These are phyloP conservation scores for Amanita exitialis DNA, from an alignment of 768 basidiomycete genomes.

Conservation along the genomic window DNA sequence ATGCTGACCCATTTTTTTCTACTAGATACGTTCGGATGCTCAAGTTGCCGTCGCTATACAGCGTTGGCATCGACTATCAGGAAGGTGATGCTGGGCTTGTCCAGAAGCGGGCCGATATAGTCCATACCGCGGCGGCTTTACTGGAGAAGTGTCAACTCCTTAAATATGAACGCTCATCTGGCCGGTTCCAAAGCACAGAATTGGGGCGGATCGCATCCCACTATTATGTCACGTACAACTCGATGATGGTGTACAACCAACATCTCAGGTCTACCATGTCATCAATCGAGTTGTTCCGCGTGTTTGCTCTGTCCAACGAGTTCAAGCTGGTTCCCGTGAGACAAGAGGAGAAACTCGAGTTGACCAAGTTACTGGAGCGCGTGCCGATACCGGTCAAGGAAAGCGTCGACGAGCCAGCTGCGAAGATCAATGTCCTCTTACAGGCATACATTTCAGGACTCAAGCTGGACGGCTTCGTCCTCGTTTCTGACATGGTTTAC, in stretches of 20 bases:
- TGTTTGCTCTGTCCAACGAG: constrained; percentile 92
- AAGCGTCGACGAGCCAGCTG: constrained; percentile 88
- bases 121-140: constrained; percentile 86
- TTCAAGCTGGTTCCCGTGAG: constrained; percentile 87
- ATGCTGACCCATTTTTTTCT: background rate
- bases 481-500: constrained; percentile 91
- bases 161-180: constrained; percentile 86
- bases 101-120: constrained; percentile 91
- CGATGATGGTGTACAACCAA: constrained; percentile 96
- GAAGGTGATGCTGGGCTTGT: constrained; percentile 76
- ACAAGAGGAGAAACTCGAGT: constrained; percentile 85
- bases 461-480: constrained; percentile 86
- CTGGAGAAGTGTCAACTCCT: constrained; percentile 91
- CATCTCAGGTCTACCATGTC: constrained; percentile 85
- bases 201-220: constrained; percentile 91
- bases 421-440: constrained; percentile 94
- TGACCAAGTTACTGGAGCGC: constrained; percentile 82
- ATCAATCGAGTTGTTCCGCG: constrained; percentile 84
- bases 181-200: constrained; percentile 88
- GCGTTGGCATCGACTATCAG: constrained; percentile 82
- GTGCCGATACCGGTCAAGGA: constrained; percentile 98
- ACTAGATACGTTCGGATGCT: constrained; percentile 91
- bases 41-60: constrained; percentile 78
- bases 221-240: constrained; percentile 91
- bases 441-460: constrained; percentile 93